phyloP scores from a whole-genome alignment of 306 rosid species.

The Astragalus glycyphyllos region DNA sequence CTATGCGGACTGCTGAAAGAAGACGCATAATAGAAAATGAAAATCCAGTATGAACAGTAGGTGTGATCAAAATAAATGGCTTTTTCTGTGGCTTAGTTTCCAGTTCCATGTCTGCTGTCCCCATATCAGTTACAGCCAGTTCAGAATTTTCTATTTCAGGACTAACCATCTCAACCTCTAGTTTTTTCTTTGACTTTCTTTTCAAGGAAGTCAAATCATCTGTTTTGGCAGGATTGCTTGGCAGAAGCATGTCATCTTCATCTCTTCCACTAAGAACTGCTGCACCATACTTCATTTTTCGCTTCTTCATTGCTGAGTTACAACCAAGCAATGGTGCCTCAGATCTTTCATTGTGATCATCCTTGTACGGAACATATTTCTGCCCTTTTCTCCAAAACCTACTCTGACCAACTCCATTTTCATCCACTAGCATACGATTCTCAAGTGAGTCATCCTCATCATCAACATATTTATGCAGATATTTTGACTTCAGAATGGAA shows the following conservation, averaged over 20 bases:
- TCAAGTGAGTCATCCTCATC: conserved; percentile 67
- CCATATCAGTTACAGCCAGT: conserved; percentile 57
- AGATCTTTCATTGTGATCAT: conserved; percentile 57
- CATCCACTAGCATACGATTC: conserved; percentile 54
- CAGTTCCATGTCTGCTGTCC: conserved; percentile 66
- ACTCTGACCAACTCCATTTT: conserved; percentile 56
- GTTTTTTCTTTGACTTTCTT: conserved; percentile 74
- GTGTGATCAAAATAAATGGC: conserved; percentile 79
- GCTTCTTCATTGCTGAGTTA: conserved; percentile 65
- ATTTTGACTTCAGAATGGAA: conserved; percentile 50
- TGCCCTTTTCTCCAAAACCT: conserved; percentile 60
- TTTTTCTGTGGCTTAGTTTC: conserved; percentile 89
- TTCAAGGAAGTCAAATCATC: conserved; percentile 60
- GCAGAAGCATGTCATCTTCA: conserved; percentile 56
- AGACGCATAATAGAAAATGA: conserved; percentile 93
- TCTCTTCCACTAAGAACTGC: conserved; percentile 55
- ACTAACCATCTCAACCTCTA: conserved; percentile 59
- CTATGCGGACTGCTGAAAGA: conserved; percentile 94
- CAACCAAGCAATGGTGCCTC: conserved; percentile 77
- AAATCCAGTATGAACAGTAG: conserved; percentile 92
- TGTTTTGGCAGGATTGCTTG: conserved; percentile 44
- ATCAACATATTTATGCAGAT: conserved; percentile 54
- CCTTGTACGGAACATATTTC: conserved; percentile 53
- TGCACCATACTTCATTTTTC: conserved; percentile 65
- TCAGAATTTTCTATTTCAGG: conserved; percentile 72